Base-by-base conservation (phyloP, 2,329 filamentous ascomycete species). In the Alternaria arbusti region DNA sequence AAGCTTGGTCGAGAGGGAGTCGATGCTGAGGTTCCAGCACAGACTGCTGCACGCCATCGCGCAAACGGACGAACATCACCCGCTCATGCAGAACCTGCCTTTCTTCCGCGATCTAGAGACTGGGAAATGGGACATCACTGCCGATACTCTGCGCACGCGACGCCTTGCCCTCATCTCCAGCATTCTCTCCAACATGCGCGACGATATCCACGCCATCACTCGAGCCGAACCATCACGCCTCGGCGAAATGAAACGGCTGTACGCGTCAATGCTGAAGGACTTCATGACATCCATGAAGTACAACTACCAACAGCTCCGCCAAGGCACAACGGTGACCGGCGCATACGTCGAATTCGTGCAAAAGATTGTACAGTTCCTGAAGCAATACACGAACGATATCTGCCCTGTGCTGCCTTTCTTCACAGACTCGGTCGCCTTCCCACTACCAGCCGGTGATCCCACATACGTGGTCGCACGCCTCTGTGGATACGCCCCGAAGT, bases 271-370 rank as follows among this genome's bases (percentile, higher is more conserved):
- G 45, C 80, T 90, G 9, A 83, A 84, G 62, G 77, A 81, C n/a
- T 73, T 89, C 62, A 90, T 90, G 88, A 78, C 78, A 8, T 80
- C 85, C 2, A 89, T 90, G 87, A 88, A 87, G 71, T 78, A 78
- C 40, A 89, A 89, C 61, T 90, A 89, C 63, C 82, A 85, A 61
- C 86, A 88, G 63, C 78, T 88, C 12, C 69, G 76, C 25, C 79
- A 82, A 54, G 70, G 70, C 4, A 60, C 65, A 5, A 69, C 71
- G 6, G 81, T 82, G 5, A 83, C 84, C 52, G 85, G 87, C 11
- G 80, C 83, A 3, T 90, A 90, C 70, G 86, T 89, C 7, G 81
- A 84, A 10, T 90, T 90, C 70, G 87, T 90, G 6, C 88, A 90
- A 62, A 79, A 82, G 15, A 81, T 90, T 3, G 83, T 90, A 3